Conservation (phyloP, 2,329 filamentous ascomycete genomes). For the Lecanicillium sp. region DNA sequence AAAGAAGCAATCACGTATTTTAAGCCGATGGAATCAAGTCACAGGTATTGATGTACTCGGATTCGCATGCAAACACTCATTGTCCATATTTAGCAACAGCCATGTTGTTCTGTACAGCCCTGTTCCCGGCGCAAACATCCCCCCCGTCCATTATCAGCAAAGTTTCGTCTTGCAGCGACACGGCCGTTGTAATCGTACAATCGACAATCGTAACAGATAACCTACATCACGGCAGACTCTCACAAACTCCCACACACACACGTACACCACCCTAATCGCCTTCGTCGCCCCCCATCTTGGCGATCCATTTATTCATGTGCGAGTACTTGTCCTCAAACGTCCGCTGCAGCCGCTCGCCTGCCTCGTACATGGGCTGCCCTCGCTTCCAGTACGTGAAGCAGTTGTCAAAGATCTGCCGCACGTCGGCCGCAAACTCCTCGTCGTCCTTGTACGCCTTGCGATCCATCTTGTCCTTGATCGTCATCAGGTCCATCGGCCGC, state of each 20-base stretch:
- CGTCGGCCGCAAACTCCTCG: constrained; percentile 50
- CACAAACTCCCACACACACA: not conserved
- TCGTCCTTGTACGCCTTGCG: constrained; percentile 43
- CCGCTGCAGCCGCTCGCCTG: constrained; percentile 53
- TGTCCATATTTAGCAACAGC: too few relatives aligned
- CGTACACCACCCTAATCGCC: constrained; percentile 16
- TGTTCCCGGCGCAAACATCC: too few relatives aligned
- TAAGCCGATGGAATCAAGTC: too few relatives aligned
- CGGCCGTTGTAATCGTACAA: too few relatives aligned
- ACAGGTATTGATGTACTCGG: too few relatives aligned
- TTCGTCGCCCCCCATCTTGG: constrained; percentile 40
- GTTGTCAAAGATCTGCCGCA: constrained; percentile 57
- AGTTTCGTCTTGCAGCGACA: too few relatives aligned
- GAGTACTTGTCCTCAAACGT: constrained; percentile 54
- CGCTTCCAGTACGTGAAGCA: constrained; percentile 59
- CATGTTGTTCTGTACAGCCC: too few relatives aligned
- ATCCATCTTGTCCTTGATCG: constrained; percentile 57
- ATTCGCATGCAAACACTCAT: too few relatives aligned
- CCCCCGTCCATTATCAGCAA: too few relatives aligned
- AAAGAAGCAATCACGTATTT: too few relatives aligned
- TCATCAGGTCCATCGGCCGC: constrained; percentile 56
- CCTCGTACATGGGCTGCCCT: constrained; percentile 47
- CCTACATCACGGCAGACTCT: not conserved
- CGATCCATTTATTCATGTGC: constrained; percentile 54
- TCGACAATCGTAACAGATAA: too few relatives aligned